phyloP scores from a whole-genome alignment of 2,329 filamentous ascomycete genomes.

The Pseudopithomyces chartarum region DNA sequence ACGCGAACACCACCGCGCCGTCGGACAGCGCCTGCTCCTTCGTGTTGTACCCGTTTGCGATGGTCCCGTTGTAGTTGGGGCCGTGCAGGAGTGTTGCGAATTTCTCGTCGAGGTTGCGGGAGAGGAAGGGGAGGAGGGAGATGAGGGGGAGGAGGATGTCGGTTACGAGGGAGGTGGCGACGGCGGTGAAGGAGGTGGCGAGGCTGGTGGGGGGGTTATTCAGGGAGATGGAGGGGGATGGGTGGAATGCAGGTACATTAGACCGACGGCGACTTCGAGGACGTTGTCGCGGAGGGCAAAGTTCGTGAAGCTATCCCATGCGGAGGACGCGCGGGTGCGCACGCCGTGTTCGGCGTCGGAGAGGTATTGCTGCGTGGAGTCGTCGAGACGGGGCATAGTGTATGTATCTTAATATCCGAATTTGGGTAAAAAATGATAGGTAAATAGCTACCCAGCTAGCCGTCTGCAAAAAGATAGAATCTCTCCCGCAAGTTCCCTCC shows the following conservation, averaged over 20 bases:
- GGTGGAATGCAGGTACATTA: constrained; percentile 59
- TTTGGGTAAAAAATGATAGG: too few species aligned
- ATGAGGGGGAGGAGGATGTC: constrained; percentile 73
- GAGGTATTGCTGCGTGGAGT: constrained; percentile 48
- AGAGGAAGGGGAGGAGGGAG: constrained; percentile 70
- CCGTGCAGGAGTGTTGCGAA: constrained; percentile 69
- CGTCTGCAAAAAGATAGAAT: too few species aligned
- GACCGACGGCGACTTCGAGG: constrained; percentile 74
- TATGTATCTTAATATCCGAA: too few species aligned
- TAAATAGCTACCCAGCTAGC: too few species aligned
- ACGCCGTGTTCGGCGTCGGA: constrained; percentile 53
- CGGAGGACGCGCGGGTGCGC: constrained; percentile 52
- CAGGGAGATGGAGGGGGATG: background rate
- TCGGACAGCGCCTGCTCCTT: constrained; percentile 70
- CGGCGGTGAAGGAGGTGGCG: constrained; percentile 71
- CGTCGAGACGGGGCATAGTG: constrained; percentile 39
- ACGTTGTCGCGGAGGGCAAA: constrained; percentile 78
- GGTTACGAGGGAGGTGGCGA: constrained; percentile 73
- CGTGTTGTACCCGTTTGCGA: constrained; percentile 69
- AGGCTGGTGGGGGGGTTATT: constrained; percentile 53
- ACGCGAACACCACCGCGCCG: constrained; percentile 73
- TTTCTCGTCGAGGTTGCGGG: constrained; percentile 75
- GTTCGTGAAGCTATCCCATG: constrained; percentile 70
- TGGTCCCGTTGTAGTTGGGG: constrained; percentile 48
- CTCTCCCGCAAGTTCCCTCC: too few species aligned